A percentile compares a stretch with the other conserved stretches of the same genome.
phyloP scores from a whole-genome alignment of 495 filamentous ascomycete genomes.

The Penicillium cinerascens region DNA sequence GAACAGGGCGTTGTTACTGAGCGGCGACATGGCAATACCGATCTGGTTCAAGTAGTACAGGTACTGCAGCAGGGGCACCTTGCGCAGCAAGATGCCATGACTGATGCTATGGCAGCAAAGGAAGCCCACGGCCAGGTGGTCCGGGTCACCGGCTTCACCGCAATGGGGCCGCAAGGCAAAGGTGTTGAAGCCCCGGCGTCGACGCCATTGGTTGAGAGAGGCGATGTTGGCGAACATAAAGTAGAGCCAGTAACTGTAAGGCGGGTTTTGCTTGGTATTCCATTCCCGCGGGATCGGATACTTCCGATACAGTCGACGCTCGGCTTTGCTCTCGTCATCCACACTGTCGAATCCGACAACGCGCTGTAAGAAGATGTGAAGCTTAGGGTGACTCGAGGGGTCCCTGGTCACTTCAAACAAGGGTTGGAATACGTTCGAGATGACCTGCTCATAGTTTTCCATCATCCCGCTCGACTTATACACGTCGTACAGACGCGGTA shows the following conservation, averaged over 20 bases:
- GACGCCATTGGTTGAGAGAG: constrained; percentile 88
- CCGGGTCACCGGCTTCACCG: constrained; percentile 93
- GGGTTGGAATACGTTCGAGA: constrained; percentile 89
- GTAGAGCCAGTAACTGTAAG: constrained; percentile 99
- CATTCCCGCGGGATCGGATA: constrained; percentile 87
- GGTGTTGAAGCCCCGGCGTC: constrained; percentile 89
- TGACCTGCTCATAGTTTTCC: constrained; percentile 83
- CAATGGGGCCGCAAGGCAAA: constrained; percentile 93
- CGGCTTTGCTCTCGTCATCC: constrained; percentile 95
- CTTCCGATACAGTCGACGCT: constrained; percentile 86
- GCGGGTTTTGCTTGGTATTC: constrained; percentile 90
- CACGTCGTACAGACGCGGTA: constrained; percentile 91
- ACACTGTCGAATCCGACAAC: constrained; percentile 97
- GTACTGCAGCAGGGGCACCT: constrained; percentile 92
- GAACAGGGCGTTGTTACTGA: constrained; percentile 97
- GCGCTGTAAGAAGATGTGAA: constrained; percentile 91
- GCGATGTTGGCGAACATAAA: constrained; percentile 93
- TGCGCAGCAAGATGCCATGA: constrained; percentile 87
- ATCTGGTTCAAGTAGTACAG: constrained; percentile 98
- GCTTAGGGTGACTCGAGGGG: constrained; percentile 80
- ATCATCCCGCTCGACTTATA: constrained; percentile 87
- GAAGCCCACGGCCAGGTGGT: constrained; percentile 88
- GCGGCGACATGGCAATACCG: constrained; percentile 96
- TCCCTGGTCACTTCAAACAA: constrained; percentile 92
- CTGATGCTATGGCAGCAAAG: constrained; percentile 97